These are phyloP conservation scores for Asterochloris erici DNA, from an alignment of 139 green algal genomes.

Conservation along the genomic window DNA sequence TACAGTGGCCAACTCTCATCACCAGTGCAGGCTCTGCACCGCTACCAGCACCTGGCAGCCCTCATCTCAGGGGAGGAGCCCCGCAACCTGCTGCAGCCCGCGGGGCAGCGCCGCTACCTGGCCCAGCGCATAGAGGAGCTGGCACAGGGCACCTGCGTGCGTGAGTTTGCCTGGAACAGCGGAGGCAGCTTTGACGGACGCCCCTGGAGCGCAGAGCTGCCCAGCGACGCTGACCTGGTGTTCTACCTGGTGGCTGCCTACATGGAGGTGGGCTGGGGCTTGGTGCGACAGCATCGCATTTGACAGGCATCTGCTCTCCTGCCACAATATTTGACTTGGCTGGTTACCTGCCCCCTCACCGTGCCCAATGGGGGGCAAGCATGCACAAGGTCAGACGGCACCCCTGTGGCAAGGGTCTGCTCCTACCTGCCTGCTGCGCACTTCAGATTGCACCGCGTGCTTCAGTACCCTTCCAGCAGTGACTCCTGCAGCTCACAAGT, in stretches of 20 bases:
- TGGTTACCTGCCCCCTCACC: background rate
- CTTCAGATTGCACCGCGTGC: background rate
- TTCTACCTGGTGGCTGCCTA: constrained; percentile 79
- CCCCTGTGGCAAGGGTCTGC: background rate
- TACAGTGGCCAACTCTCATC: too few relatives aligned
- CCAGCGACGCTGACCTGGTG: constrained; percentile 67
- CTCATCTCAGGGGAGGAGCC: constrained; percentile 61
- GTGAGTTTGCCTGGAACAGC: constrained; percentile 52
- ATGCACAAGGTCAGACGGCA: background rate
- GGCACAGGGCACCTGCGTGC: constrained; percentile 50
- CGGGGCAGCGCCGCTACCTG: constrained; percentile 58
- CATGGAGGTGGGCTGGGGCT: constrained; percentile 40
- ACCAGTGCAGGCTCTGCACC: constrained; percentile 45
- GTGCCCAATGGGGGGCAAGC: background rate
- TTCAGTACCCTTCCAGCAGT: background rate
- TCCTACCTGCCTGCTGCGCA: background rate
- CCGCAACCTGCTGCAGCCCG: constrained; percentile 53
- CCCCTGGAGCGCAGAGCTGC: constrained; percentile 67
- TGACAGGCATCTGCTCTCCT: too few relatives aligned
- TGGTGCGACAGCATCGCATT: background rate
- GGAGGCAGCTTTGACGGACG: constrained; percentile 53
- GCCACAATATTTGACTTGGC: background rate
- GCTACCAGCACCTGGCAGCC: constrained; percentile 55
- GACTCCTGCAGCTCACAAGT: background rate
- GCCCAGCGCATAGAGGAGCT: constrained; percentile 50